Conservation (phyloP, 2,329 filamentous ascomycete genomes). For the Sclerotinia borealis region DNA sequence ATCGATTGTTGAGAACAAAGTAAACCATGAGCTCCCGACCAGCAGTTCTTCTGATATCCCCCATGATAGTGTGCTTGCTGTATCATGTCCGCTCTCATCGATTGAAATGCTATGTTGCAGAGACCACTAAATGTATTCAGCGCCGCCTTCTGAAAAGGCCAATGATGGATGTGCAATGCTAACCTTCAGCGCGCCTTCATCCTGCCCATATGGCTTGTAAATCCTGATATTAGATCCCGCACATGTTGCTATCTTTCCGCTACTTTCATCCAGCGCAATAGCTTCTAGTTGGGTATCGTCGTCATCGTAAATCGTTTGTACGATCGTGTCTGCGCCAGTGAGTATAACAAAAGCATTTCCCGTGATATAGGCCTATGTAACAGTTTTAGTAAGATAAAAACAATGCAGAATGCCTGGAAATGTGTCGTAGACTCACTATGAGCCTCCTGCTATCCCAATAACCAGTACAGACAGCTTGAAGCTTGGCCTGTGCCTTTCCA, state of each 20-base stretch:
- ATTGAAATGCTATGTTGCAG: constrained; percentile 55
- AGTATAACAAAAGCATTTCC: constrained; percentile 84
- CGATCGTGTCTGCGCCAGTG: constrained; percentile 62
- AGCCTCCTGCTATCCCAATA: constrained; percentile 67
- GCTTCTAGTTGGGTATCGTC: constrained; percentile 59
- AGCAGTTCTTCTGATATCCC: constrained; percentile 80
- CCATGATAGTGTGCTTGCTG: constrained; percentile 69
- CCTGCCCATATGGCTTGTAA: constrained; percentile 68
- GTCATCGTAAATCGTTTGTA: constrained; percentile 90
- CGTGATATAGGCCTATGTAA: constrained; percentile 72
- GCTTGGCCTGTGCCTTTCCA: constrained; percentile 69
- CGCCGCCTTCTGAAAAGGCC: not conserved
- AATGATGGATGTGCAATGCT: constrained; percentile 26
- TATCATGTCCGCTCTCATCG: constrained; percentile 36
- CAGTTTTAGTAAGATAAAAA: constrained; percentile 14
- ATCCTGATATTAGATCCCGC: constrained; percentile 62
- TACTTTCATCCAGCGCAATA: constrained; percentile 72
- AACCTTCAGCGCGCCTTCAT: constrained; percentile 70
- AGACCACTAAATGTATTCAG: constrained; percentile 47
- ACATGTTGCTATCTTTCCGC: constrained; percentile 79
- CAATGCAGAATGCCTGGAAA: not conserved
- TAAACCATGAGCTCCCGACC: constrained; percentile 63
- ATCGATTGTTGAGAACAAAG: constrained; percentile 54
- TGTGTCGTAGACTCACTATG: constrained; percentile 49
- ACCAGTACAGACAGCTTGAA: constrained; percentile 70